Evolutionary conservation across 2,329 filamentous ascomycete genomes (phyloP).

Genomic region (Aspergillus sp.): DNA sequence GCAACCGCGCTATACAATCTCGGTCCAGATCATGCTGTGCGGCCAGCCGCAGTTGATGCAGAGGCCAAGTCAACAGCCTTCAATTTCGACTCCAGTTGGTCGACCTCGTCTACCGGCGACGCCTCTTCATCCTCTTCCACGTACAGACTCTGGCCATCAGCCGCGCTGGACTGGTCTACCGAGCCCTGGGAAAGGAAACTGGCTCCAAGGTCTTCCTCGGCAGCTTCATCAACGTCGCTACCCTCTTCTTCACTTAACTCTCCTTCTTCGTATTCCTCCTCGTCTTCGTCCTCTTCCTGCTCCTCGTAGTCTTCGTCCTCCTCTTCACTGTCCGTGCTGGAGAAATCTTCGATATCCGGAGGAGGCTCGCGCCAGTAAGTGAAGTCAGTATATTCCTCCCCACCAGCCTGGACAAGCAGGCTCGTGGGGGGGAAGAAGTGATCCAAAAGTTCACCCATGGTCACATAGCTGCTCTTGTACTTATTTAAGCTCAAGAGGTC

Average conservation of each 20-base stretch:
- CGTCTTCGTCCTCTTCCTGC: conserved; percentile 44
- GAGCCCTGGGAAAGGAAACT: conserved; percentile 35
- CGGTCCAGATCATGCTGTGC: background rate
- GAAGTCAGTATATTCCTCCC: conserved; percentile 95
- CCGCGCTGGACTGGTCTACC: conserved; percentile 46
- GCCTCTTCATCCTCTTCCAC: conserved; percentile 17
- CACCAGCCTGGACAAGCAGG: conserved; percentile 80
- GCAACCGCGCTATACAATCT: background rate
- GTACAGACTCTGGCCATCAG: conserved; percentile 38
- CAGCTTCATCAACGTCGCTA: conserved; percentile 49
- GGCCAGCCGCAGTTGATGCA: background rate
- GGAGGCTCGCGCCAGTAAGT: conserved; percentile 90
- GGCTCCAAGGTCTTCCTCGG: conserved; percentile 47
- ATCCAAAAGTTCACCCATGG: conserved; percentile 95
- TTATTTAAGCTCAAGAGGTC: conserved; percentile 89
- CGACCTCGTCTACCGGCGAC: background rate
- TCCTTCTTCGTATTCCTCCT: conserved; percentile 45
- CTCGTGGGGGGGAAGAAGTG: conserved; percentile 96
- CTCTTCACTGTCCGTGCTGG: conserved; percentile 68
- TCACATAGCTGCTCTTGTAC: conserved; percentile 94
- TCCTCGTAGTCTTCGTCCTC: conserved; percentile 49
- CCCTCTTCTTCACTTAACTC: conserved; percentile 52
- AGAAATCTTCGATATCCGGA: conserved; percentile 83
- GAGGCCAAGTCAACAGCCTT: background rate
- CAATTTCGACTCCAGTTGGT: background rate